Evolutionary conservation across 202 grass and related monocot genomes (phyloP).

Genomic region (Bolboschoenoplectus hybrid): DNA sequence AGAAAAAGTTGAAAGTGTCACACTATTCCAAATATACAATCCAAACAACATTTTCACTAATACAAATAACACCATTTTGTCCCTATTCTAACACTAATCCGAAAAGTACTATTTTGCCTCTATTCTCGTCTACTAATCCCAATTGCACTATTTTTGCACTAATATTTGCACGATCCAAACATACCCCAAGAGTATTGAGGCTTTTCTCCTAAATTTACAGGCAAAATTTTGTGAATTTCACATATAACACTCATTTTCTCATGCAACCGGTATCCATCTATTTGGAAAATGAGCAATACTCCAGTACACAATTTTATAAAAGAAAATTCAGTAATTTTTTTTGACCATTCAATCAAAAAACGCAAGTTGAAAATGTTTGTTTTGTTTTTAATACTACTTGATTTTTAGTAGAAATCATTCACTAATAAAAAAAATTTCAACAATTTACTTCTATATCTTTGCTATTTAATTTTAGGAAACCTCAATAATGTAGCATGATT

Average conservation of each 20-base stretch:
- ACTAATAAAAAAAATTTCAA: not conserved
- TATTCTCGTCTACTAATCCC: no score
- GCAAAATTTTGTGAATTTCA: not conserved
- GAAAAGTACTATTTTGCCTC: no score
- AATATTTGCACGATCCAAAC: no score
- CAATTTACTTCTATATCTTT: not conserved
- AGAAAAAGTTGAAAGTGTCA: no score
- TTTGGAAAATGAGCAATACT: not conserved
- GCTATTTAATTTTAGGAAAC: not conserved
- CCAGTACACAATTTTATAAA: not conserved
- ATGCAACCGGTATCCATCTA: not conserved
- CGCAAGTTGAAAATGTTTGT: not conserved
- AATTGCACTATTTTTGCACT: no score
- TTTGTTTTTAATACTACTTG: not conserved
- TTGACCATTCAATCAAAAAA: not conserved
- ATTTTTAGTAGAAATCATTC: no score
- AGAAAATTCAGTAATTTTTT: not conserved
- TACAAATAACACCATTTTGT: no score
- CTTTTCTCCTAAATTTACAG: not conserved
- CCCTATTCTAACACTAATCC: no score
- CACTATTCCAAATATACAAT: no score
- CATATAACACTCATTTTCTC: not conserved
- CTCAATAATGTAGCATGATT: not conserved
- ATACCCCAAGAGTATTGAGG: not conserved
- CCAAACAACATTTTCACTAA: no score